Evolutionary conservation across 345 rosid species (phyloP).

Genomic region (Populus pruinosa): DNA sequence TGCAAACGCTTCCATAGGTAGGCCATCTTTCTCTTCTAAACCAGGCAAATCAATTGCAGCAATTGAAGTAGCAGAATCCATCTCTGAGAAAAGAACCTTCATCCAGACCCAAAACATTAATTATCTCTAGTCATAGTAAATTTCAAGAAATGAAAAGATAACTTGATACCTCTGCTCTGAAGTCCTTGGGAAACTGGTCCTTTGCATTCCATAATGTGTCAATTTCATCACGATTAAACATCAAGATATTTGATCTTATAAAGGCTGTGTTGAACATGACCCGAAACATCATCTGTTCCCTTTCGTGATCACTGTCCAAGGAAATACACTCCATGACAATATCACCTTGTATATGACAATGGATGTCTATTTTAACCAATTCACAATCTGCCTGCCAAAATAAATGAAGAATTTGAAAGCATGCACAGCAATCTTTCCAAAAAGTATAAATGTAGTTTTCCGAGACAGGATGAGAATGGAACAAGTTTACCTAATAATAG

Average conservation of each 20-base stretch:
- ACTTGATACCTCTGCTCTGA: slow-evolving; percentile 60
- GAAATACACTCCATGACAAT: slow-evolving; percentile 71
- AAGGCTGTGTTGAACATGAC: slow-evolving; percentile 77
- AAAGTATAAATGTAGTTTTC: too few relatives aligned
- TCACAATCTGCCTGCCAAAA: slow-evolving; percentile 67
- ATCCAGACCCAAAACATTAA: slow-evolving; percentile 29
- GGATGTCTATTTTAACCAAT: slow-evolving; percentile 60
- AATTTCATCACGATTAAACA: slow-evolving; percentile 61
- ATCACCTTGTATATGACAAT: slow-evolving; percentile 73
- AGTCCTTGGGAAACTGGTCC: slow-evolving; percentile 65
- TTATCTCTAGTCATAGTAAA: slow-evolving; percentile 5
- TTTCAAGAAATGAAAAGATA: slow-evolving; percentile 7
- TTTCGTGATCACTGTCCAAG: slow-evolving; percentile 52
- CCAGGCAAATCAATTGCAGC: slow-evolving; percentile 46
- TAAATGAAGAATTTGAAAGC: slow-evolving; percentile 23
- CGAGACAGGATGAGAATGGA: too few relatives aligned
- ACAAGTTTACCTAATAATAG: too few relatives aligned
- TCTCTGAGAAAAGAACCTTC: slow-evolving; percentile 73
- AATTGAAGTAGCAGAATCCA: slow-evolving; percentile 45
- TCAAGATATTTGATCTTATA: slow-evolving; percentile 59
- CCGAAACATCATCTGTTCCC: slow-evolving; percentile 69
- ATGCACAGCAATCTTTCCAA: background rate
- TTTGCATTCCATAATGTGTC: slow-evolving; percentile 62
- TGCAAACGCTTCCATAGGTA: slow-evolving; percentile 65
- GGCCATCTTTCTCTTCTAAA: slow-evolving; percentile 57